A percentile compares a stretch with the other conserved stretches of the same genome.
These are phyloP conservation scores for Cryphonectria carpinicola DNA, from an alignment of 2,329 filamentous ascomycete species.

Conservation along the genomic window DNA sequence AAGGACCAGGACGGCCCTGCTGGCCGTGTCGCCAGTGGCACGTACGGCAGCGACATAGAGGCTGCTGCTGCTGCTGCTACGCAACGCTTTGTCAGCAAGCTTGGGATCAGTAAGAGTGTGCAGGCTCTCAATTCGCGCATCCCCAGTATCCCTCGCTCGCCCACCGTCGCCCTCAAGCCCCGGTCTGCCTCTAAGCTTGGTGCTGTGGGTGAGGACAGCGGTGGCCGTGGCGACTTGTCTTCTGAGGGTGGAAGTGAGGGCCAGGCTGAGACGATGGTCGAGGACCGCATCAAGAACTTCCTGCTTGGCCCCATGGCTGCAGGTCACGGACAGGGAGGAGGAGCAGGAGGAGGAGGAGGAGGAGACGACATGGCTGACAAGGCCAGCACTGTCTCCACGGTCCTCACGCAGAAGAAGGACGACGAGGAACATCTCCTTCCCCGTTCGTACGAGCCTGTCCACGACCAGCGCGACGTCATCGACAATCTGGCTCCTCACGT, in stretches of 20 bases:
- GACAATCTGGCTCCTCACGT: neutral
- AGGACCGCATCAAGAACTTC: constrained; percentile 17
- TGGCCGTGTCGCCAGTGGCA: constrained; percentile 17
- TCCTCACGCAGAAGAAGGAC: neutral
- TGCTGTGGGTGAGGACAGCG: constrained; percentile 6
- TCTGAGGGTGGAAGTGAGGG: constrained; percentile 10
- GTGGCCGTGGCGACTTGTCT: constrained; percentile 1
- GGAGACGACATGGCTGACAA: neutral
- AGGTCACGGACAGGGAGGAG: neutral
- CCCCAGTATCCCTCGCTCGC: constrained; percentile 17
- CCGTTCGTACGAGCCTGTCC: neutral
- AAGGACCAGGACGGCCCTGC: constrained; percentile 17
- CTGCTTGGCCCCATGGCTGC: constrained; percentile 1
- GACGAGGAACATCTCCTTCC: neutral
- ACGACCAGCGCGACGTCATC: neutral
- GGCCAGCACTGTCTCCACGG: neutral
- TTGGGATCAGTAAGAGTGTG: neutral
- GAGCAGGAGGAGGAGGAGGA: neutral
- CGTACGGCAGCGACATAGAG: constrained; percentile 23
- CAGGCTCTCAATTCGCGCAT: neutral
- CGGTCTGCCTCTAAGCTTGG: constrained; percentile 19
- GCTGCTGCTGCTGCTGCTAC: neutral
- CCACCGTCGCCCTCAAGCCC: constrained; percentile 13
- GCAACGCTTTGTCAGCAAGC: neutral
- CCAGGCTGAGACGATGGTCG: neutral